phyloP scores from a whole-genome alignment of 306 rosid species.

The Albizia julibrissin region DNA sequence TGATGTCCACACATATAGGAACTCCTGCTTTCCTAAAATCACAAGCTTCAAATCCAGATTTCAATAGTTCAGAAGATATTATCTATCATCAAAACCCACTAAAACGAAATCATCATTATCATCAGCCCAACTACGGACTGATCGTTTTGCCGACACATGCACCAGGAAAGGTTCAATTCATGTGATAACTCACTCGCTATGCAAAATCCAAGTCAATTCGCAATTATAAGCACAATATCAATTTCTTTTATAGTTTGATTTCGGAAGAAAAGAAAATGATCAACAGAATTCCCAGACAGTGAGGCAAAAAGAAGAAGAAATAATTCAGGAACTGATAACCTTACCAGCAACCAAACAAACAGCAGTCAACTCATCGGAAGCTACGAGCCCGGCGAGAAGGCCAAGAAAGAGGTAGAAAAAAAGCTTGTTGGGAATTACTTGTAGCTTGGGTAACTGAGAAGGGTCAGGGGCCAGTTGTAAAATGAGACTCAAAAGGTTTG shows the following conservation, averaged over 20 bases:
- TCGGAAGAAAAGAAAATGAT: background rate
- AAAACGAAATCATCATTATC: background rate
- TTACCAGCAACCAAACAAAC: background rate
- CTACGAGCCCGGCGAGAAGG: background rate
- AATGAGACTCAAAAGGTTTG: constrained; percentile 24
- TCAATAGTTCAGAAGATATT: background rate
- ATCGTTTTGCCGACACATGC: constrained; percentile 16
- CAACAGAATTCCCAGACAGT: background rate
- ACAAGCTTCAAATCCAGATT: background rate
- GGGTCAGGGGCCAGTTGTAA: background rate
- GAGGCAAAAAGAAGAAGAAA: background rate
- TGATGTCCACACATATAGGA: background rate
- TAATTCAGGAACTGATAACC: background rate
- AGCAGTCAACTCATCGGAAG: background rate
- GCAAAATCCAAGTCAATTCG: constrained; percentile 15
- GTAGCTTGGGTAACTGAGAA: background rate
- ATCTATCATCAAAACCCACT: background rate
- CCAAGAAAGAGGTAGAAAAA: background rate
- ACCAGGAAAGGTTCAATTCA: constrained; percentile 28
- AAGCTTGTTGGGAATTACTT: background rate
- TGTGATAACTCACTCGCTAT: constrained; percentile 9
- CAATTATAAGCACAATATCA: background rate
- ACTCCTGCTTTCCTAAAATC: constrained; percentile 14
- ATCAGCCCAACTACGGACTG: constrained; percentile 24
- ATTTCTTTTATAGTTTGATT: background rate